Conservation (phyloP, 2,329 filamentous ascomycete genomes). For the Scopulariopsis brevicaulis region DNA sequence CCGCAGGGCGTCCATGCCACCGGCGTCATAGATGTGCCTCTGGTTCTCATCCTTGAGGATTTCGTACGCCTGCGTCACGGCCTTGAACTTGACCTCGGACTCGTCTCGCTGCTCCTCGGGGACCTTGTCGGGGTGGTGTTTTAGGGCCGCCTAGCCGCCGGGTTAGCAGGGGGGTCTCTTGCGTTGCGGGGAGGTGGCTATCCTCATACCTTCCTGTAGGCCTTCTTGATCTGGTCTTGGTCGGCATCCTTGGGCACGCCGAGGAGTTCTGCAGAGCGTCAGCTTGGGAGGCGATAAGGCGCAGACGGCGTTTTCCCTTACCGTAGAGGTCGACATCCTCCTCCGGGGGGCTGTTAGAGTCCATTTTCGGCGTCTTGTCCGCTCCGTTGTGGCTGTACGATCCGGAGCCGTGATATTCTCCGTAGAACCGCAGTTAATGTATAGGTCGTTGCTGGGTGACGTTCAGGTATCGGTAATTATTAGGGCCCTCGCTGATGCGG, state of each 20-base stretch:
- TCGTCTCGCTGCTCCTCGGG: constrained; percentile 72
- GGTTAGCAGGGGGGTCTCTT: neutral
- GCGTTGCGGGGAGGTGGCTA: neutral
- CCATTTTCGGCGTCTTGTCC: neutral
- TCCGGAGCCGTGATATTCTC: neutral
- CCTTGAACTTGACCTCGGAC: constrained; percentile 88
- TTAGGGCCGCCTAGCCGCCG: constrained; percentile 58
- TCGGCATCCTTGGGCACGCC: constrained; percentile 61
- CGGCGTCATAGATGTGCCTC: constrained; percentile 79
- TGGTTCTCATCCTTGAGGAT: constrained; percentile 96
- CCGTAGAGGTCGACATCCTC: constrained; percentile 51
- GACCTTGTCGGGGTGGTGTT: constrained; percentile 93
- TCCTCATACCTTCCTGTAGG: constrained; percentile 73
- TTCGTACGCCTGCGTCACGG: constrained; percentile 88
- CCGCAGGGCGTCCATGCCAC: constrained; percentile 90
- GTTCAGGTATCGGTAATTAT: neutral
- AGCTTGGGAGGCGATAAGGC: neutral
- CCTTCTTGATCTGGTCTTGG: constrained; percentile 82
- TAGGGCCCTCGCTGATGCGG: neutral
- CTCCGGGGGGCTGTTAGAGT: neutral
- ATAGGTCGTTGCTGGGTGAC: neutral
- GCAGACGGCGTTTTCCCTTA: constrained; percentile 18
- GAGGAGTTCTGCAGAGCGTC: constrained; percentile 53
- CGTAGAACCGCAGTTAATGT: neutral
- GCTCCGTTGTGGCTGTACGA: neutral